phyloP scores from a whole-genome alignment of 352 stramenopile genomes.

The Phytophthora crassamura region DNA sequence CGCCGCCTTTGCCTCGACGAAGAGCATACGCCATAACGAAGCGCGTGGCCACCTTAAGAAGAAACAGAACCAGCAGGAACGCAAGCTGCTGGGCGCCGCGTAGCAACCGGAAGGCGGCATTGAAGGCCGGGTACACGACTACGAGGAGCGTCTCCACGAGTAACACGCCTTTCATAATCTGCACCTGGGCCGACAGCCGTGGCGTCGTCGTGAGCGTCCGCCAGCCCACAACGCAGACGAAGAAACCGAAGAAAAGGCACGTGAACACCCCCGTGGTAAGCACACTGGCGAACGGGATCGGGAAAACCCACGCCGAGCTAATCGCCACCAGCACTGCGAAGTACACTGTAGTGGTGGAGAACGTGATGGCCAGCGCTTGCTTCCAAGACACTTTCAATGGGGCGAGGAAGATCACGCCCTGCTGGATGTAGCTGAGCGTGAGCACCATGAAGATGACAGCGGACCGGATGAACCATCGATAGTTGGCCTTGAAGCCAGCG shows the following conservation, averaged over 20 bases:
- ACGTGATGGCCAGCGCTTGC: not conserved
- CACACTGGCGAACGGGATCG: constrained; percentile 33
- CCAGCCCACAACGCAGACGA: constrained; percentile 6
- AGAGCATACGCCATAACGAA: constrained; percentile 18
- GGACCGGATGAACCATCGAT: constrained; percentile 5
- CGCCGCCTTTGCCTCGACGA: constrained; percentile 1
- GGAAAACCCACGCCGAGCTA: constrained; percentile 24
- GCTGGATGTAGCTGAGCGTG: constrained; percentile 20
- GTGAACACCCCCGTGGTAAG: constrained; percentile 21
- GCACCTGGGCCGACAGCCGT: constrained; percentile 1
- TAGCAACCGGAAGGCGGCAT: constrained; percentile 16
- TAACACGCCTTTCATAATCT: constrained; percentile 5
- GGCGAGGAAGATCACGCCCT: constrained; percentile 14
- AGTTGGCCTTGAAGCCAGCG: constrained; percentile 5
- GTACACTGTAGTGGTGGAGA: constrained; percentile 5
- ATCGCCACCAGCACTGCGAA: constrained; percentile 17
- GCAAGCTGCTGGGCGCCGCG: constrained; percentile 10
- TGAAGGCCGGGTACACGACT: constrained; percentile 26
- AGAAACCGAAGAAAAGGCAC: constrained; percentile 13
- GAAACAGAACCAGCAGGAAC: constrained; percentile 14
- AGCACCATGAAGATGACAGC: constrained; percentile 14
- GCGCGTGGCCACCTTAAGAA: constrained; percentile 16
- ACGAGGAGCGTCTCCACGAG: constrained; percentile 11
- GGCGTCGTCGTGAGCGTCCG: constrained; percentile 3
- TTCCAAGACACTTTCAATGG: constrained; percentile 8